Percentiles rank a stretch among this genome's conserved stretches.
These are phyloP conservation scores for Aspergillus proliferans DNA, from an alignment of 2,329 filamentous ascomycete genomes.

Conservation along the genomic window DNA sequence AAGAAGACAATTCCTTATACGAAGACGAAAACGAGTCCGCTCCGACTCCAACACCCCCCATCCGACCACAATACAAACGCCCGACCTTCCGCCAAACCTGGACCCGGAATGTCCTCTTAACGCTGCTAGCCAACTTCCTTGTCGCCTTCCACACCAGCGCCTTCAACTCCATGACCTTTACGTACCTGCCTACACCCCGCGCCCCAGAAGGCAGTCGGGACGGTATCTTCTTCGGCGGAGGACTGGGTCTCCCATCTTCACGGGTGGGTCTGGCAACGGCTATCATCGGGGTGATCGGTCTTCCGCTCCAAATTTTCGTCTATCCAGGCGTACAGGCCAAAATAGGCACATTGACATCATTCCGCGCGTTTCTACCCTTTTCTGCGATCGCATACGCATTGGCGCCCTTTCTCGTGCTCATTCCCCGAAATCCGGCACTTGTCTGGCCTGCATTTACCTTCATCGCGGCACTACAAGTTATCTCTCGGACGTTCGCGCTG, in stretches of 20 bases:
- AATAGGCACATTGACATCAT: conserved; percentile 63
- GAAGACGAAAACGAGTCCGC: conserved; percentile 21
- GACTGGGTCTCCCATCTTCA: conserved; percentile 65
- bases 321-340: conserved; percentile 63
- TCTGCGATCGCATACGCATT: conserved; percentile 66
- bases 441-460: conserved; percentile 61
- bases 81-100: conserved; percentile 47
- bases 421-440: conserved; percentile 50
- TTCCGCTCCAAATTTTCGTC: conserved; percentile 63
- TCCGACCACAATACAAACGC: conserved; percentile 32
- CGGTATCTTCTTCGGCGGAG: conserved; percentile 58
- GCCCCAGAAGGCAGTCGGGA: conserved; percentile 38
- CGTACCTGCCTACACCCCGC: conserved; percentile 69
- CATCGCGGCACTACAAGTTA: conserved; percentile 63
- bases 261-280: conserved; percentile 73
- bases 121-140: conserved; percentile 58
- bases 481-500: conserved; percentile 64
- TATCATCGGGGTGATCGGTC: conserved; percentile 69
- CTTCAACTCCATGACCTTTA: conserved; percentile 69
- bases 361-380: conserved; percentile 61
- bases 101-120: conserved; percentile 50
- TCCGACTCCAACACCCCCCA: conserved; percentile 21
- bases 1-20: conserved; percentile 27
- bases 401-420: conserved; percentile 63
- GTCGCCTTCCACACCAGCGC: conserved; percentile 69